phyloP scores from a whole-genome alignment of 163 green algal species.

The Chlamydomonas reinhardtii region DNA sequence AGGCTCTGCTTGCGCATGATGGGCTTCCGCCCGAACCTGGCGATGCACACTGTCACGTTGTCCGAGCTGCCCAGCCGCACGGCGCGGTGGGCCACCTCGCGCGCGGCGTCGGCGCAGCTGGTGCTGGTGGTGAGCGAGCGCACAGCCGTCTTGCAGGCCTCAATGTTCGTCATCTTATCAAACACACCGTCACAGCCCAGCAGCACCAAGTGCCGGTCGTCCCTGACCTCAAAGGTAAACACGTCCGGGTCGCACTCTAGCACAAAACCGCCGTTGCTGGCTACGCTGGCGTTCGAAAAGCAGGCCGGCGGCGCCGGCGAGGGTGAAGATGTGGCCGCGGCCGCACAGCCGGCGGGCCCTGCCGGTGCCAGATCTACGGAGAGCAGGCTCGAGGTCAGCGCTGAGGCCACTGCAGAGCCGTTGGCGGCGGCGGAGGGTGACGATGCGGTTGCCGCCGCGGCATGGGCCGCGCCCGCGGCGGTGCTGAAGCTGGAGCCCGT shows the following conservation, averaged over 20 bases:
- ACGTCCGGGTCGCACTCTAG: constrained; percentile 34
- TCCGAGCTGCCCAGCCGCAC: constrained; percentile 3
- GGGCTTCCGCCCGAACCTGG: constrained; percentile 34
- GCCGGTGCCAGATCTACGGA: not conserved
- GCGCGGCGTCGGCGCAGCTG: constrained; percentile 26
- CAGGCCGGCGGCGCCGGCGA: too few species aligned
- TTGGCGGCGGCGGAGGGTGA: too few species aligned
- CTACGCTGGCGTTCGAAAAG: too few species aligned
- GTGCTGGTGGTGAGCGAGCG: constrained; percentile 24
- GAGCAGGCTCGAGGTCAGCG: too few species aligned
- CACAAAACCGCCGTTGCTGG: not conserved
- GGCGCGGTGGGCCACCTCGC: constrained; percentile 31
- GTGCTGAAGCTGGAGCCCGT: too few species aligned
- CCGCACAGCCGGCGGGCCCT: too few species aligned
- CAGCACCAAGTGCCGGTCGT: constrained; percentile 38
- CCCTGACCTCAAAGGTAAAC: constrained; percentile 12
- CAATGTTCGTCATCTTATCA: constrained; percentile 20
- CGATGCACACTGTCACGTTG: constrained; percentile 32
- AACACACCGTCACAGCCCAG: constrained; percentile 46
- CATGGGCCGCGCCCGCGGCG: too few species aligned
- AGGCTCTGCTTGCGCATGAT: constrained; percentile 39
- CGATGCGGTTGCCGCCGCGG: too few species aligned
- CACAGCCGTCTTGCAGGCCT: constrained; percentile 38
- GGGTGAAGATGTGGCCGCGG: not conserved
- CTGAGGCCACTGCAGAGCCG: too few species aligned